These are phyloP conservation scores for Leccinum pallidistipes DNA, from an alignment of 1,284 basidiomycete species.

Conservation along the genomic window DNA sequence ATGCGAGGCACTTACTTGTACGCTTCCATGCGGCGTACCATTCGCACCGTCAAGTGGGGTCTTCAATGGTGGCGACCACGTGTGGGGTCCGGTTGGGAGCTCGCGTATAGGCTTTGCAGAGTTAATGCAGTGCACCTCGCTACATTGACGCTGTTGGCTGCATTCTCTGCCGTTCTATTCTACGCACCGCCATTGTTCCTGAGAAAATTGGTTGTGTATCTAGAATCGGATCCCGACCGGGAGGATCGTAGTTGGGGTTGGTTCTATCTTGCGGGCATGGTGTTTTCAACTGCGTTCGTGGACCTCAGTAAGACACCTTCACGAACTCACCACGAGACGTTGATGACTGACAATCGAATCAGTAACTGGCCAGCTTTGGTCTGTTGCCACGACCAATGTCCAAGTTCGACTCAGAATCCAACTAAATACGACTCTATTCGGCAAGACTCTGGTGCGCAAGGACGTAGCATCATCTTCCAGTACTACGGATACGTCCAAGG, in stretches of 20 bases:
- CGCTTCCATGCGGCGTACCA: constrained; percentile 33
- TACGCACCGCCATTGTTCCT: constrained; percentile 82
- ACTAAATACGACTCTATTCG: constrained; percentile 84
- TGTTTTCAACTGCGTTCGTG: constrained; percentile 60
- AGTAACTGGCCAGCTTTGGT: constrained; percentile 62
- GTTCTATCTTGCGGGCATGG: constrained; percentile 71
- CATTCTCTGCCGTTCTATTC: constrained; percentile 65
- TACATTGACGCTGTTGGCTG: constrained; percentile 56
- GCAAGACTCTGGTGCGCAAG: constrained; percentile 88
- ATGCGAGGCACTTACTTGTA: constrained; percentile 69
- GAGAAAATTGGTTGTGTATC: constrained; percentile 66
- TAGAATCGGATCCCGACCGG: constrained; percentile 62
- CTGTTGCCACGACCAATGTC: constrained; percentile 67
- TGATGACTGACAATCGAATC: constrained; percentile 8
- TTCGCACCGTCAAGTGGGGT: constrained; percentile 40
- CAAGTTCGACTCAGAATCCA: constrained; percentile 77
- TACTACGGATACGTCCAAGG: constrained; percentile 24
- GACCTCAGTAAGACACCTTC: constrained; percentile 51
- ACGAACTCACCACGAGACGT: background rate
- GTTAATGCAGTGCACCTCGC: constrained; percentile 49
- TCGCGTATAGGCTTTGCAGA: constrained; percentile 57
- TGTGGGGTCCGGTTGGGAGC: constrained; percentile 60
- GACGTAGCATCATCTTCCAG: constrained; percentile 70
- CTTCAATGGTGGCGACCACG: constrained; percentile 38
- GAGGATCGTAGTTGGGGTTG: constrained; percentile 67